Evolutionary conservation across 331 rosid genomes (phyloP), one percentile per base, ranked within the genome.

Genomic region (Ulmus americana): DNA sequence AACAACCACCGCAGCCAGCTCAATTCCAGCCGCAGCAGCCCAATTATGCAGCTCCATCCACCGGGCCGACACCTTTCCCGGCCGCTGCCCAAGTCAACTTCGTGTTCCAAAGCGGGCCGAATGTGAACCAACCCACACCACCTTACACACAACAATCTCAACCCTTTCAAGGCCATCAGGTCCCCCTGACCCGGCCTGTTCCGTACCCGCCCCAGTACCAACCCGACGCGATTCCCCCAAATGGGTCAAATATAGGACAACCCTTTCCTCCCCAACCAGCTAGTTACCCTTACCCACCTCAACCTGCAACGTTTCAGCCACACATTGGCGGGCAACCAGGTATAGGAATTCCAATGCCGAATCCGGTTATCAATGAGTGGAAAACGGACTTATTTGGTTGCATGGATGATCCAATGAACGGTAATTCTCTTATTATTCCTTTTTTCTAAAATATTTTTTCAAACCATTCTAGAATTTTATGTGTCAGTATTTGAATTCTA

Each of bases 341-440:
- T 28, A 28, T 47, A 45, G 46, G 72, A 55, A 14, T 56, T 38
- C 64, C 22, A 15, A 7, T 0, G 16, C 56, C 18, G 22, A 43
- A 45, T 39, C 16, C 8, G 49, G 12, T 56, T 45, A 68, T 46
- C 39, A 53, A 45, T 35, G 16, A 6, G 2, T 68, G 72, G 72
- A 56, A n/a, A 22, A 22, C 64, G 3, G 57, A 43, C 13, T 50
- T 56, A 39, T 68, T 68, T 57, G 56, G 46, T 38, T 68, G 64
- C 72, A 68, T 68, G 64, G 47, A 68, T 4, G 64, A 68, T 68
- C 72, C 72, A n/a, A 68, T 45, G 61, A 67, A 68, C 39, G 57
- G 72, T 68, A 45, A 45, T 28, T 28, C 35, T 28, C 35, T 28
- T 28, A 28, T 28, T 28, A 28, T 28, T 28, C 35, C 35, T 28